Evolutionary conservation across 2,329 filamentous ascomycete species (phyloP).

Genomic region (Apiospora phragmitis): DNA sequence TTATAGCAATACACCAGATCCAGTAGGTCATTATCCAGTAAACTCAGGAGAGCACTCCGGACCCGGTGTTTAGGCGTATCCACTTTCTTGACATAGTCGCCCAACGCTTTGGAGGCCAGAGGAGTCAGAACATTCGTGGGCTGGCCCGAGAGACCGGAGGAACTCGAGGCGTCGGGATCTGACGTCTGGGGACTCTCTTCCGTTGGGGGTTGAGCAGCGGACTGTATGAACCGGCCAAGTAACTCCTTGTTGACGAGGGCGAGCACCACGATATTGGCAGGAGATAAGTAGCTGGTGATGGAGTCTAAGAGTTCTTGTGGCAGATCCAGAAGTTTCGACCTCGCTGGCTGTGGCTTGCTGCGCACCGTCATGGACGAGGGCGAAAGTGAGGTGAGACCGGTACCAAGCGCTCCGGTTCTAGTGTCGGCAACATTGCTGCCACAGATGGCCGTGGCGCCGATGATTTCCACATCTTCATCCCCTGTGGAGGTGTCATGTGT

Average conservation of each 20-base stretch:
- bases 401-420: neutral
- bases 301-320: slow-evolving; percentile 27
- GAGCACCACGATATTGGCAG: slow-evolving; percentile 21
- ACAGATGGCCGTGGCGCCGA: neutral
- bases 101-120: slow-evolving; percentile 16
- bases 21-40: slow-evolving; percentile 23
- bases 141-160: neutral
- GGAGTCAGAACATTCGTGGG: neutral
- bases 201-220: slow-evolving; percentile 10
- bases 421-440: neutral
- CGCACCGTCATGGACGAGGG: neutral
- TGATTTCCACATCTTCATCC: neutral
- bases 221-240: slow-evolving; percentile 20
- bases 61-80: slow-evolving; percentile 19
- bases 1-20: slow-evolving; percentile 28
- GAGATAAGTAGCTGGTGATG: slow-evolving; percentile 23
- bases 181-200: slow-evolving; percentile 7
- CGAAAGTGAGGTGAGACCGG: neutral
- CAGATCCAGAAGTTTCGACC: slow-evolving; percentile 19
- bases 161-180: neutral
- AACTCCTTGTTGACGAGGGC: slow-evolving; percentile 28
- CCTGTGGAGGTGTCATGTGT: neutral
- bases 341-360: neutral
- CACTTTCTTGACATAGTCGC: slow-evolving; percentile 17
- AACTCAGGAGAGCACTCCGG: slow-evolving; percentile 23